Conservation (phyloP, 108 stramenopile genomes). For the Chaetoceros muelleri region DNA sequence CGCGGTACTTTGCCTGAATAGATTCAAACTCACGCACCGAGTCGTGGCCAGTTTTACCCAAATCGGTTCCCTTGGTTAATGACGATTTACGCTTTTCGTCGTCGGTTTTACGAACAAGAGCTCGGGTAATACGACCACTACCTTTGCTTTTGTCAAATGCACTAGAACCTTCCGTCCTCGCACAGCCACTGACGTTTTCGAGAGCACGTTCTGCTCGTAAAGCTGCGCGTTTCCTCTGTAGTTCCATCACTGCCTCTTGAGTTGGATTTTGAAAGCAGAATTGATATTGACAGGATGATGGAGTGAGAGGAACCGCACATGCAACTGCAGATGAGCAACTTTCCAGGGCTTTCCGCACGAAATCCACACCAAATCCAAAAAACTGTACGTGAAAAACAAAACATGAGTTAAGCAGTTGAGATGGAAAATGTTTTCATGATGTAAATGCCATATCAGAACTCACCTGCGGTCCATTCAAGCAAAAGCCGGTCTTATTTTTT, state of each 20-base stretch:
- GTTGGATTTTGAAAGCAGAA: constrained; percentile 47
- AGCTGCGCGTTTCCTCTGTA: constrained; percentile 57
- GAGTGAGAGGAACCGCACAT: constrained; percentile 35
- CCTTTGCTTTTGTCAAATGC: constrained; percentile 40
- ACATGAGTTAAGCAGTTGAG: not conserved
- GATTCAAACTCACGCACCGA: constrained; percentile 29
- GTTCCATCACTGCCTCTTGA: constrained; percentile 27
- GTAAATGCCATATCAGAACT: not conserved
- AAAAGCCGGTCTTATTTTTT: constrained; percentile 23
- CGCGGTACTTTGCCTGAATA: constrained; percentile 33
- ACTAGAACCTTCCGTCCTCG: constrained; percentile 51
- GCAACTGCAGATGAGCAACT: constrained; percentile 27
- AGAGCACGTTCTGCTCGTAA: constrained; percentile 44
- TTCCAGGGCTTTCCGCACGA: constrained; percentile 39
- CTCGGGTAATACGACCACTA: constrained; percentile 54
- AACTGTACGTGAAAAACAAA: constrained; percentile 20
- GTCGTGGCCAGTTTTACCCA: constrained; percentile 13
- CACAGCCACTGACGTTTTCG: constrained; percentile 52
- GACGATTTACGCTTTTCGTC: constrained; percentile 9
- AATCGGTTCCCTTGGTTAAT: constrained; percentile 8
- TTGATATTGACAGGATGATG: constrained; percentile 24
- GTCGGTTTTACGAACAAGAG: constrained; percentile 47
- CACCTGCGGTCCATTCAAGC: constrained; percentile 51
- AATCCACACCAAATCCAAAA: constrained; percentile 58
- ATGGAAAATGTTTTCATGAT: not conserved